These are phyloP conservation scores for Triglochin maritima DNA, from an alignment of 106 monocot genomes.

Conservation along the genomic window DNA sequence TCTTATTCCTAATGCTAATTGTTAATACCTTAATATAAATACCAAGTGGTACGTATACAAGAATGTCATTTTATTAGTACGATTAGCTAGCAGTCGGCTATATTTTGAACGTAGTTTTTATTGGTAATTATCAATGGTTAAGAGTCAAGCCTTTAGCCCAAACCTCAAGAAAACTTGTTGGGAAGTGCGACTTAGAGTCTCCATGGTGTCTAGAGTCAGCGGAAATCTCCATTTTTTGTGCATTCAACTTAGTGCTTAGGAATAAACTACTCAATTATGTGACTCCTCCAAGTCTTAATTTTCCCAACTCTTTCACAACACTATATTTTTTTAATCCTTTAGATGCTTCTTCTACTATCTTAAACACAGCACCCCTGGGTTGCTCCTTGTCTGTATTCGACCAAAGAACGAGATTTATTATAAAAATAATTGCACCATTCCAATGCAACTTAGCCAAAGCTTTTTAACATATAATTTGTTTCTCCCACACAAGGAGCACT, in stretches of 20 bases:
- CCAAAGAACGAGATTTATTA: neutral
- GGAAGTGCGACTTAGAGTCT: neutral
- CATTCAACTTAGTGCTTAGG: neutral
- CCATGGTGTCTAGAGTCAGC: neutral
- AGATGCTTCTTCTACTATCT: constrained; percentile 22
- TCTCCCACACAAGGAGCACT: neutral
- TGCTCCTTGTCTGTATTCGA: constrained; percentile 4
- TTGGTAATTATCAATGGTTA: neutral
- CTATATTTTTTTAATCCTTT: constrained; percentile 1
- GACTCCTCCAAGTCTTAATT: neutral
- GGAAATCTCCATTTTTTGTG: neutral
- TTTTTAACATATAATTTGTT: neutral
- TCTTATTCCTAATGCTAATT: too few species aligned
- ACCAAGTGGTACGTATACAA: too few species aligned
- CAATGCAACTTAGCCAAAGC: neutral
- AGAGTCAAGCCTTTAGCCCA: constrained; percentile 6
- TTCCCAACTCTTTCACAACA: neutral
- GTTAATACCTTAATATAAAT: too few species aligned
- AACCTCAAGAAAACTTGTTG: neutral
- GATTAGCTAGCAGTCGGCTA: too few species aligned
- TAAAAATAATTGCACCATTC: neutral
- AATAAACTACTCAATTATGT: neutral
- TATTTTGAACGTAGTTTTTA: too few species aligned
- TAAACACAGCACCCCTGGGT: constrained; percentile 8
- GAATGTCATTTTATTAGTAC: too few species aligned